Evolutionary conservation across 2,329 filamentous ascomycete genomes (phyloP), one percentile per base, ranked within the genome.

Genomic region (Cladosporium sp.): DNA sequence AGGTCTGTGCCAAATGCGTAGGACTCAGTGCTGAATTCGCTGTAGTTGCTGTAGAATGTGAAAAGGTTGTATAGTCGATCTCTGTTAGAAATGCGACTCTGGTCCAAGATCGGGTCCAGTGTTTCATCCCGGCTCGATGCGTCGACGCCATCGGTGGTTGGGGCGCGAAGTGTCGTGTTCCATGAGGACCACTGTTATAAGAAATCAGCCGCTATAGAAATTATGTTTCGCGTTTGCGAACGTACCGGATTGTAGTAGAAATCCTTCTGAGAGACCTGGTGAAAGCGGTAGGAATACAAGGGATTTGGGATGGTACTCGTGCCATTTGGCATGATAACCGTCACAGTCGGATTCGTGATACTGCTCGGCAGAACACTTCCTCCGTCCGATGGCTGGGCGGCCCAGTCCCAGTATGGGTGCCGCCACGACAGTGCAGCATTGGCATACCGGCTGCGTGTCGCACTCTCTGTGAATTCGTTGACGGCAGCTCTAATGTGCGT

Each of bases 1-100:
- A 78, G 72, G 48, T 78, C 75, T 13, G 74, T 74, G 3, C 75
- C 73, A 22, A 64, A 49, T 15, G 54, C 63, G 80, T 82, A 86
- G 1, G 80, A 83, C 67, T 89, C 85, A 66, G 86, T 91, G 65
- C 86, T 85, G 67, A 91, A 89, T 15, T 81, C 77, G 15, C 83
- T 82, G 67, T 86, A 90, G 62, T 89, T 82, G 45, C 81, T 77
- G 68, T 89, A 90, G 58, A 81, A 83, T 8, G 85, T 83, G 61
- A 89, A 83, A 1, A 91, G 76, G 52, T 83, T 85, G 65, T 85
- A 87, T 1, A 91, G 76, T 12, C 89, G 80, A 78, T 65, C 69
- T 32, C 85, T 81, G 36, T 86, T 78, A 13, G 79, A 79, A 2
- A 75, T 70, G 4, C 83, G 76, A 60, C 80, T 82, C 24, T 75